phyloP scores from a whole-genome alignment of 2,329 filamentous ascomycete genomes.

The Incumbomyces lentus region DNA sequence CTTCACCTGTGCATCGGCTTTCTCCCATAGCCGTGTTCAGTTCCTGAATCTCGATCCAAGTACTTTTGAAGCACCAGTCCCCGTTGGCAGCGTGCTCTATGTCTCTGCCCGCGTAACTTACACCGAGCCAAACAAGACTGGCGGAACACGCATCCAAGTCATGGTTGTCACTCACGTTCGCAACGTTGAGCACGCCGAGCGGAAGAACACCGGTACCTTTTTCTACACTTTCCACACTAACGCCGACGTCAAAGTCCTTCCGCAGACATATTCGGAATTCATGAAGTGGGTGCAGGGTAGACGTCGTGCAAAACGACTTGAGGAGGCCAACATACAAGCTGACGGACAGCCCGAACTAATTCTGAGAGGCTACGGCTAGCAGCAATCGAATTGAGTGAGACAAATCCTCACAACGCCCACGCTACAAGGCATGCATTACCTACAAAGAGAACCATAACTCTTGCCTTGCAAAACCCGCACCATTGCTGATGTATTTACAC shows the following conservation, averaged over 20 bases:
- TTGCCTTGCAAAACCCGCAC: too few species aligned
- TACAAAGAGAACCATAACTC: too few species aligned
- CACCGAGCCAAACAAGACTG: constrained; percentile 47
- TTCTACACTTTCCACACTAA: constrained; percentile 64
- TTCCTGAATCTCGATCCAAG: constrained; percentile 64
- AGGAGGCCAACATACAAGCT: constrained; percentile 30
- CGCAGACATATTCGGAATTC: constrained; percentile 52
- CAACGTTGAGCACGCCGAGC: constrained; percentile 59
- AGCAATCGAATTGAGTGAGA: too few species aligned
- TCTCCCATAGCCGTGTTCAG: constrained; percentile 57
- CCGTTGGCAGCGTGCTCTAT: constrained; percentile 64
- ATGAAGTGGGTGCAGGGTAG: constrained; percentile 56
- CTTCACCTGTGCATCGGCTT: constrained; percentile 63
- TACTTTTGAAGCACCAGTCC: constrained; percentile 65
- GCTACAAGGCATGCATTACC: too few species aligned
- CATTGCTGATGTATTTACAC: too few species aligned
- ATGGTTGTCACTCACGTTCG: constrained; percentile 62
- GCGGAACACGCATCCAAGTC: constrained; percentile 55
- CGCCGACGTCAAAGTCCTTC: constrained; percentile 55
- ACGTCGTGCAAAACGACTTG: constrained; percentile 44
- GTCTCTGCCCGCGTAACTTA: constrained; percentile 62
- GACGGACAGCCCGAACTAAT: constrained; percentile 3
- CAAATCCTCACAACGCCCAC: too few species aligned
- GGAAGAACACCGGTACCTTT: constrained; percentile 62
- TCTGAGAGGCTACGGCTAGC: too few species aligned